These are phyloP conservation scores for Turnera subulata DNA, from an alignment of 345 rosid genomes.

Conservation along the genomic window DNA sequence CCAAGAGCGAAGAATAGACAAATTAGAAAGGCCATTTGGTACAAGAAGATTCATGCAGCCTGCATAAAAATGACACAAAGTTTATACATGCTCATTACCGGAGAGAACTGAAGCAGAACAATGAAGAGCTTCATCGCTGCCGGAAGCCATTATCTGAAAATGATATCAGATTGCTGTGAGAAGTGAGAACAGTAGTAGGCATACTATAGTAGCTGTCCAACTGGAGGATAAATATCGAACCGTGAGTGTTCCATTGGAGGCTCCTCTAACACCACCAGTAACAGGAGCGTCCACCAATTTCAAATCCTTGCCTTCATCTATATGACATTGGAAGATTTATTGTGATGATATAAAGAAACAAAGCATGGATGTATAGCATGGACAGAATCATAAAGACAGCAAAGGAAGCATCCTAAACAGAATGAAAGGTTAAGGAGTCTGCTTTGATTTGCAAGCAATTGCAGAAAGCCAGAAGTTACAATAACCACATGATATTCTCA, in stretches of 20 bases:
- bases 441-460: too few species aligned
- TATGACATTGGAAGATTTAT: slow-evolving; percentile 21
- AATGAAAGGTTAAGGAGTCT: too few species aligned
- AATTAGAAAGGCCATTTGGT: too few species aligned
- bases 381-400: background rate
- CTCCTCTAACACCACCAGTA: slow-evolving; percentile 93
- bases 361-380: background rate
- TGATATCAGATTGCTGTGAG: slow-evolving; percentile 11
- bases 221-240: slow-evolving; percentile 27
- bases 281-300: slow-evolving; percentile 97
- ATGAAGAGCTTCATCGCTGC: slow-evolving; percentile 73
- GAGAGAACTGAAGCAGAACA: slow-evolving; percentile 62
- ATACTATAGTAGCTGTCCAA: background rate
- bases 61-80: slow-evolving; percentile 10
- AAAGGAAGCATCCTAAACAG: slow-evolving; percentile 9
- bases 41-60: slow-evolving; percentile 3
- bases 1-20: too few species aligned
- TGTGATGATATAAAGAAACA: background rate
- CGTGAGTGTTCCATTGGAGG: slow-evolving; percentile 81
- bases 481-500: too few species aligned
- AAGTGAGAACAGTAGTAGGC: slow-evolving; percentile 7
- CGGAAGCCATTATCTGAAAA: slow-evolving; percentile 87
- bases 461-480: too few species aligned
- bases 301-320: slow-evolving; percentile 70
- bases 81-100: slow-evolving; percentile 36